Evolutionary conservation across 2,329 filamentous ascomycete species (phyloP).

Genomic region (Amesomyces nigricolor): DNA sequence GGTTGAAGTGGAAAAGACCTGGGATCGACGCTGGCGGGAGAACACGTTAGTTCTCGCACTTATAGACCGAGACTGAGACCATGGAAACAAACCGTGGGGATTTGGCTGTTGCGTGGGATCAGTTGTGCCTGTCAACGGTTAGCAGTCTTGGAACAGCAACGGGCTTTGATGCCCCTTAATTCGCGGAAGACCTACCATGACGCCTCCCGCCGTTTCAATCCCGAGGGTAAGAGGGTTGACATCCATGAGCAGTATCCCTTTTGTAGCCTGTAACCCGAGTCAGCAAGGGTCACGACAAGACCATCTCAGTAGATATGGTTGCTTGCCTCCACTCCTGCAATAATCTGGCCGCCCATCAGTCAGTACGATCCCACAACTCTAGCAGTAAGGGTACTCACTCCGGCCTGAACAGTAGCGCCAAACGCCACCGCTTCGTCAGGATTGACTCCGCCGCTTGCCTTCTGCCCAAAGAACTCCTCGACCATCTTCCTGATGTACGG

Average conservation of each 20-base stretch:
- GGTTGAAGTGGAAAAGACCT: conserved; percentile 94
- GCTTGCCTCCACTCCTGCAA: conserved; percentile 31
- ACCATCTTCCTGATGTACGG: conserved; percentile 93
- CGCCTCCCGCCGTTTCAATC: conserved; percentile 95
- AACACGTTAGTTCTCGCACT: not conserved
- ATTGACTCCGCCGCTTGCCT: conserved; percentile 97
- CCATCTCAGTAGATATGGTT: too few species aligned
- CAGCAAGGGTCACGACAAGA: conserved; percentile 50
- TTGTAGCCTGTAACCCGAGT: conserved; percentile 58
- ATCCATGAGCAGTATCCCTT: conserved; percentile 81
- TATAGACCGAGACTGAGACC: not conserved
- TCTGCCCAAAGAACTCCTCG: conserved; percentile 97
- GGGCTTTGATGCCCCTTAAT: not conserved
- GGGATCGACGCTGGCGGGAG: conserved; percentile 63
- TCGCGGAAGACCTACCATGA: conserved; percentile 50
- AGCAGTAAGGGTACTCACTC: conserved; percentile 32
- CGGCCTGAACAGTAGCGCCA: conserved; percentile 94
- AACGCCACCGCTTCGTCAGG: conserved; percentile 98
- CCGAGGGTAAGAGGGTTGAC: conserved; percentile 94
- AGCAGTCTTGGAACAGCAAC: not conserved
- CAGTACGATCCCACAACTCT: not conserved
- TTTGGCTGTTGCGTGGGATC: conserved; percentile 89
- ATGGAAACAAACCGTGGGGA: conserved; percentile 57
- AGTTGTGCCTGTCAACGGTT: conserved; percentile 61
- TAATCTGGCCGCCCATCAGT: conserved; percentile 10